Evolutionary conservation across 345 rosid genomes (phyloP).

Genomic region (Brassica cretica): DNA sequence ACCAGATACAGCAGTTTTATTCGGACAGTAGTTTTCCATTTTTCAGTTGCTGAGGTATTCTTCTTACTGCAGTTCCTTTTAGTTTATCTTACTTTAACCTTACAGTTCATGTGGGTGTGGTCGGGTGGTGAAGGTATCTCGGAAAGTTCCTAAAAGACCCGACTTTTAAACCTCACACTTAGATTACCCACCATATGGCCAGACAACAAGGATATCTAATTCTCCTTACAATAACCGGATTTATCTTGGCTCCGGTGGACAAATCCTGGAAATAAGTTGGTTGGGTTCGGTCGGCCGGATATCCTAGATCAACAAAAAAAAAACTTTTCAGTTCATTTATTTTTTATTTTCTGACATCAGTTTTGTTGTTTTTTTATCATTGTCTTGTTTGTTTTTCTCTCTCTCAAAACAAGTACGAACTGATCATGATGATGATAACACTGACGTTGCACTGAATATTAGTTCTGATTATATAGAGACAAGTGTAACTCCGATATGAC

Average conservation of each 20-base stretch:
- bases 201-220: too few species aligned
- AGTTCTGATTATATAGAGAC: background rate
- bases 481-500: conserved; percentile 30
- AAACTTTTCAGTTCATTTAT: background rate
- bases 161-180: too few species aligned
- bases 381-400: background rate
- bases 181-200: too few species aligned
- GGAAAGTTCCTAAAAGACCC: too few species aligned
- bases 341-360: background rate
- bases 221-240: too few species aligned
- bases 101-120: background rate
- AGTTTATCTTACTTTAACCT: background rate
- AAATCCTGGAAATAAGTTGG: too few species aligned
- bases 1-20: background rate
- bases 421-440: background rate
- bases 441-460: background rate
- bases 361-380: background rate
- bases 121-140: too few species aligned
- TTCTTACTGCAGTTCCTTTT: background rate
- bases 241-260: too few species aligned
- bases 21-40: background rate
- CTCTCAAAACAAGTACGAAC: background rate
- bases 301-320: too few species aligned
- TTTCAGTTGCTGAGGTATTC: background rate
- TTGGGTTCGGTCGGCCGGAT: too few species aligned